Evolutionary conservation across 2,329 filamentous ascomycete genomes (phyloP).

Genomic region (Pseudocercospora pini-densiflorae): DNA sequence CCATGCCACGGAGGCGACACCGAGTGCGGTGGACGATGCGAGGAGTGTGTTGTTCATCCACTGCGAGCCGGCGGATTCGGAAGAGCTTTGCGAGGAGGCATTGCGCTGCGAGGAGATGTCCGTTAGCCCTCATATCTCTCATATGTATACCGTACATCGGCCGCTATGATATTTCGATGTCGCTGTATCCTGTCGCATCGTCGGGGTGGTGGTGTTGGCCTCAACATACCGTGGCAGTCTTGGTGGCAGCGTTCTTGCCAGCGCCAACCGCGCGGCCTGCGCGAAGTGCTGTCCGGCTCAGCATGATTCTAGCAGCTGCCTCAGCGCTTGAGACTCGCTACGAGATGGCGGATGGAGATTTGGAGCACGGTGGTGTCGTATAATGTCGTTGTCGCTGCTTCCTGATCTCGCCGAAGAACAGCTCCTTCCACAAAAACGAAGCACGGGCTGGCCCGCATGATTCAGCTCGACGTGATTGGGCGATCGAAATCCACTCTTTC

Average conservation of each 20-base stretch:
- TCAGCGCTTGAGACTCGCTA: constrained; percentile 40
- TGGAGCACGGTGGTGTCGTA: constrained; percentile 10
- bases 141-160: constrained; percentile 1
- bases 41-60: constrained; percentile 83
- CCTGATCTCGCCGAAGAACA: constrained; percentile 2
- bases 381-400: constrained; percentile 1
- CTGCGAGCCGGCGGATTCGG: constrained; percentile 70
- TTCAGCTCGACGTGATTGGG: background rate
- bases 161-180: background rate
- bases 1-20: constrained; percentile 90
- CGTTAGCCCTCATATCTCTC: constrained; percentile 25
- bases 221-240: constrained; percentile 51
- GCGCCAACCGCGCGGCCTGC: constrained; percentile 83
- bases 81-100: constrained; percentile 72
- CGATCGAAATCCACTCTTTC: background rate
- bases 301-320: constrained; percentile 65
- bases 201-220: constrained; percentile 8
- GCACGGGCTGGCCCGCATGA: background rate
- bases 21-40: constrained; percentile 81
- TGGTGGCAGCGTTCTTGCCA: constrained; percentile 66
- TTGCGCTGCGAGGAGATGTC: constrained; percentile 50
- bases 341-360: constrained; percentile 19
- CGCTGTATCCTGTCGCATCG: background rate
- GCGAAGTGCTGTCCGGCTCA: constrained; percentile 90
- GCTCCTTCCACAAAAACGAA: constrained; percentile 1